Base-by-base conservation (phyloP, 176 grass and related monocot genomes). In the Typha latifolia region DNA sequence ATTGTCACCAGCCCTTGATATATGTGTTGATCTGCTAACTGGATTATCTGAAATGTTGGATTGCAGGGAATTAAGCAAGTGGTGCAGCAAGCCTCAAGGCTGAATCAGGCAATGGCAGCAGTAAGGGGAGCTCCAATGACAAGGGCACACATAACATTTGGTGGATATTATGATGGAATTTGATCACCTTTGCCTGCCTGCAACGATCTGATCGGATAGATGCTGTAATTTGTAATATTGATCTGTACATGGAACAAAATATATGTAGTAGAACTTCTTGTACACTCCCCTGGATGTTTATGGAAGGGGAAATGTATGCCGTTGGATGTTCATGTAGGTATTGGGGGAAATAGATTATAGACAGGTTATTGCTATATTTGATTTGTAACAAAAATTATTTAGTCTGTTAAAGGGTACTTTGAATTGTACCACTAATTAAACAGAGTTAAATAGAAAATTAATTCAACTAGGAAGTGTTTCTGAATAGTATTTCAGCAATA, bases 91-190 rank as follows among this genome's bases (percentile, higher is more conserved):
- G 72, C 92, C 0, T 78, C 80, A 0, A 81, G 83, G 70, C 7
- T 96, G 78, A 96, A 96, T 62, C 92, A 91, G 47, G 84, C 85
- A 16, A 71, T 96, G 50, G 79, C 88, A 48, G 82, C 88, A 2
- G 66, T 81, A 5, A 82, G 79, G 68, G 92, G 82, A 22, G 89
- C 76, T 62, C 72, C 84, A 10, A 75, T 87, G 19, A 47, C 72
- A 51, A 84, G 80, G 80, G 75, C 88, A 48, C 80, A 77, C 69
- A 84, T 96, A 59, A 84, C 93, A 1, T 89, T 91, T 52, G 85
- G 85, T 49, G 93, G 88, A 34, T 75, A 80, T 83, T 91, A 88
- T 1, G 50, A 70, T 26, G 82, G 82, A 16, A 61, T 86, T 31
- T 91, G 85, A 92, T 66, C 15, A 59, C 16, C 8, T 59, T 4